phyloP scores from a whole-genome alignment of 148 eudicot genomes.

The Diospyros kaki region DNA sequence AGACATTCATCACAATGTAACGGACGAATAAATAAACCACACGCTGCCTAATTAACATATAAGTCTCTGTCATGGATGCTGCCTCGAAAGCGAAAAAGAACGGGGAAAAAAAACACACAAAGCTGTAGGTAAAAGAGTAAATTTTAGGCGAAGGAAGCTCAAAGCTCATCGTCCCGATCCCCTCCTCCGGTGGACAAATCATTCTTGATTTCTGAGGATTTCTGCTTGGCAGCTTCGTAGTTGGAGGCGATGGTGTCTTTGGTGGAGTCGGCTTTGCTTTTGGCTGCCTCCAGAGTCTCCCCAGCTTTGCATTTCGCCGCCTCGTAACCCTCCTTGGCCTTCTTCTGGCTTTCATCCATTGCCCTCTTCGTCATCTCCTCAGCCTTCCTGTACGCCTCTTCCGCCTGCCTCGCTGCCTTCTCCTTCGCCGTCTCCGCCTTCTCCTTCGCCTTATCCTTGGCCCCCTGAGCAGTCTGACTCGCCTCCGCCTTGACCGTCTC shows the following conservation, averaged over 20 bases:
- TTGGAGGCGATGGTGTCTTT: background rate
- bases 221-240: background rate
- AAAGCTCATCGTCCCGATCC: no score
- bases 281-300: constrained; percentile 14
- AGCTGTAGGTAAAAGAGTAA: no score
- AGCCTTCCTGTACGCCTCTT: constrained; percentile 18
- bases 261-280: constrained; percentile 11
- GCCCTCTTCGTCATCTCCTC: constrained; percentile 29
- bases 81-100: no score
- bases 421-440: constrained; percentile 1
- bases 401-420: constrained; percentile 10
- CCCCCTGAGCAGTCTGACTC: background rate
- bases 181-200: background rate
- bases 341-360: constrained; percentile 22
- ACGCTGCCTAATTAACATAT: no score
- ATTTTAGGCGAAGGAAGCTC: no score
- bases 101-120: no score
- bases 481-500: constrained; percentile 1
- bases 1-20: no score
- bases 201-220: background rate
- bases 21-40: no score
- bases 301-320: constrained; percentile 15
- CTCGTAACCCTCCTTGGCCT: constrained; percentile 24
- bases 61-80: no score
- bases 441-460: background rate